These are phyloP conservation scores for Ganoderma meredithae DNA, from an alignment of 1,284 basidiomycete species.

Conservation along the genomic window DNA sequence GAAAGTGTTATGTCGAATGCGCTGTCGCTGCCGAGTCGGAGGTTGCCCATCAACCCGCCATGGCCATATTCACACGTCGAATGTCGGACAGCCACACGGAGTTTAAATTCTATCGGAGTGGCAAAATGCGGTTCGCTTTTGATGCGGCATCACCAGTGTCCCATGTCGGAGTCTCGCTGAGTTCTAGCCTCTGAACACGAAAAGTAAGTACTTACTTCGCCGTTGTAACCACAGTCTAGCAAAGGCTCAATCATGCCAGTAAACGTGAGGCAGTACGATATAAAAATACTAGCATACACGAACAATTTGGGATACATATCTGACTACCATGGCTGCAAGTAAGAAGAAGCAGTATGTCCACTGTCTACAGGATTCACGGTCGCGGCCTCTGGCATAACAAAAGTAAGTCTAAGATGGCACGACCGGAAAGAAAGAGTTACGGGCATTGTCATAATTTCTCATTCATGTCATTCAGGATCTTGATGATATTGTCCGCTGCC, in stretches of 20 bases:
- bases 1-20: background rate
- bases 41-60: background rate
- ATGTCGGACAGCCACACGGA: background rate
- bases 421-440: too few species aligned
- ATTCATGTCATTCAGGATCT: background rate
- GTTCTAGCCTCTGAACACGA: background rate
- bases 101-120: background rate
- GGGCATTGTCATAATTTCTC: background rate
- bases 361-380: too few species aligned
- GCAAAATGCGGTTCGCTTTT: background rate
- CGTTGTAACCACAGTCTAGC: background rate
- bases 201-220: background rate
- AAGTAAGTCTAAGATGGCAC: too few species aligned
- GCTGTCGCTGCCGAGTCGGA: background rate
- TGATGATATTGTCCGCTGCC: slow-evolving; percentile 15
- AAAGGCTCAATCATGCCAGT: background rate
- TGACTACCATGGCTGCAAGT: too few species aligned
- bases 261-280: background rate
- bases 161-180: background rate
- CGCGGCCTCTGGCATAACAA: too few species aligned
- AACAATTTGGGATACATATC: too few species aligned
- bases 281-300: too few species aligned
- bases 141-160: background rate
- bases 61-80: too few species aligned
- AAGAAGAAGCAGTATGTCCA: too few species aligned